These are phyloP conservation scores for Chlamydomonas sphaeroides DNA, from an alignment of 139 green algal genomes.

Conservation along the genomic window DNA sequence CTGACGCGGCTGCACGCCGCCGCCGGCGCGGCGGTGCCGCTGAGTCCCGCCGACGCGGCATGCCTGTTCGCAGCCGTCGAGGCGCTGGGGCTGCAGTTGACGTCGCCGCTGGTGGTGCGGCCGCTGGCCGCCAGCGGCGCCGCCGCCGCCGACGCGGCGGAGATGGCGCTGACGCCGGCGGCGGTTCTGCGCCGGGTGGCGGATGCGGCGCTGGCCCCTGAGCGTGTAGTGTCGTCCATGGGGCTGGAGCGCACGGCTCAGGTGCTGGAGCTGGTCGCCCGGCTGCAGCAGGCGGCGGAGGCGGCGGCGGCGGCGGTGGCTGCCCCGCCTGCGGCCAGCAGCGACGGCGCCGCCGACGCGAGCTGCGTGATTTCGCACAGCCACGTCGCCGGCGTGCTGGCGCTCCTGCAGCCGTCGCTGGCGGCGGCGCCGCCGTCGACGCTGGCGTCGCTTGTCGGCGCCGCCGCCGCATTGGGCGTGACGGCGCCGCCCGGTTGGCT, in stretches of 20 bases:
- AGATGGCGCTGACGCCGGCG: neutral
- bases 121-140: neutral
- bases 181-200: neutral
- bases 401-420: slow-evolving; percentile 17
- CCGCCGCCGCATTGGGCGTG: slow-evolving; percentile 19
- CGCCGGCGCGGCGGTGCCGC: slow-evolving; percentile 5
- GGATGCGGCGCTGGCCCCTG: slow-evolving; percentile 3
- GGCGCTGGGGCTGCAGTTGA: neutral
- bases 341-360: neutral
- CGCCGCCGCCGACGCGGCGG: neutral
- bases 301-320: neutral
- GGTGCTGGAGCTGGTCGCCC: slow-evolving; percentile 14
- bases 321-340: neutral
- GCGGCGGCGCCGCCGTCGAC: neutral
- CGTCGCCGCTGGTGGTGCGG: slow-evolving; percentile 1
- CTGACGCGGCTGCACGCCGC: slow-evolving; percentile 5
- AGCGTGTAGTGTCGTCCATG: neutral
- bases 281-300: slow-evolving; percentile 24
- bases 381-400: neutral
- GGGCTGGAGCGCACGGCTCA: neutral
- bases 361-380: neutral
- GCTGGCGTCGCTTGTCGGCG: slow-evolving; percentile 10
- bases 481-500: neutral
- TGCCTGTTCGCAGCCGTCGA: slow-evolving; percentile 16
- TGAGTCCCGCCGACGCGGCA: slow-evolving; percentile 8